These are phyloP conservation scores for Cystoderma amianthinum DNA, from an alignment of 768 basidiomycete genomes.

Conservation along the genomic window DNA sequence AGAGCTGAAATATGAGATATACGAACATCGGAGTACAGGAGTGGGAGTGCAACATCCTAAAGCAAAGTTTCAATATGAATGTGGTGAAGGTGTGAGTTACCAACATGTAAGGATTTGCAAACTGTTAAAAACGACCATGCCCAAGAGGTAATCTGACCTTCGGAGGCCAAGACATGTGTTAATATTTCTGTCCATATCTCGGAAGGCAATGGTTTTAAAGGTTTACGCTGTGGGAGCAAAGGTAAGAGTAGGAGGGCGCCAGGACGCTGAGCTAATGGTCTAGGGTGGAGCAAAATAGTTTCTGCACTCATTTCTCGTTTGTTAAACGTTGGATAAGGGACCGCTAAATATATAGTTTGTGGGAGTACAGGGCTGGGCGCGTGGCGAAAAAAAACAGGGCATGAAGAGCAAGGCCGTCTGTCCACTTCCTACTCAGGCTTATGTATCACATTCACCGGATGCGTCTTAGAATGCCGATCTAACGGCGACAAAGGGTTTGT, in stretches of 20 bases:
- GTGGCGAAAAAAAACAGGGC: too few relatives aligned
- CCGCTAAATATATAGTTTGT: too few relatives aligned
- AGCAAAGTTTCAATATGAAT: neutral
- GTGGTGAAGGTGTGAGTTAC: constrained; percentile 7
- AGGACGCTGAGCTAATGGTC: constrained; percentile 54
- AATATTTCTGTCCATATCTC: constrained; percentile 72
- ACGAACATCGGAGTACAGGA: constrained; percentile 53
- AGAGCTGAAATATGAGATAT: constrained; percentile 38
- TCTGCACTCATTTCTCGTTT: constrained; percentile 31
- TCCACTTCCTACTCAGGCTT: too few relatives aligned
- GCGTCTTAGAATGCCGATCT: too few relatives aligned
- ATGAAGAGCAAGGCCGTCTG: too few relatives aligned
- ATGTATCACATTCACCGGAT: too few relatives aligned
- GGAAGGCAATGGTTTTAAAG: constrained; percentile 49
- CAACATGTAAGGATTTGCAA: constrained; percentile 40
- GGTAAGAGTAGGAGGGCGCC: constrained; percentile 63
- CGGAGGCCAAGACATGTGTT: constrained; percentile 22
- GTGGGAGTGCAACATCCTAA: constrained; percentile 61
- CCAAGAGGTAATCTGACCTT: constrained; percentile 13
- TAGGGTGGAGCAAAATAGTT: constrained; percentile 52
- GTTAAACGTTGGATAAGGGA: too few relatives aligned
- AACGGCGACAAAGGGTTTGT: neutral
- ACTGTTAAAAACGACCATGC: constrained; percentile 30
- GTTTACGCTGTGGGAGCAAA: constrained; percentile 50
- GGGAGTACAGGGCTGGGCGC: too few relatives aligned